Conservation (phyloP, 306 rosid genomes). For the Vachellia pachyceras region DNA sequence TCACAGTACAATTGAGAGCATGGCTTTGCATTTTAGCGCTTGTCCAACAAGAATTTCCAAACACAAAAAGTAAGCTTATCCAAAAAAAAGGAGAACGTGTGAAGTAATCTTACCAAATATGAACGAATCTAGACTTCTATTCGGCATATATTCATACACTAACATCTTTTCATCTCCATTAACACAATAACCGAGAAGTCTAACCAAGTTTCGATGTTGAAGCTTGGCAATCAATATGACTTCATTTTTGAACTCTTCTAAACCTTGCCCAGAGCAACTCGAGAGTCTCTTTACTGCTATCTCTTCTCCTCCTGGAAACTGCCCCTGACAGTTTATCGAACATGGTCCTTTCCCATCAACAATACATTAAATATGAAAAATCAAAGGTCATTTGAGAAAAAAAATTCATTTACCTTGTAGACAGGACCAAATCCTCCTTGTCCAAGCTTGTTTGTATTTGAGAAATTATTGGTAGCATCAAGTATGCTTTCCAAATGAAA, state of each 20-base stretch:
- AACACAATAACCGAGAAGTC: constrained; percentile 78
- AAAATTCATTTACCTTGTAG: constrained; percentile 55
- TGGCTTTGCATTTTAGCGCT: constrained; percentile 25
- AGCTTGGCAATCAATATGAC: constrained; percentile 81
- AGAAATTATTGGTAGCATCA: constrained; percentile 61
- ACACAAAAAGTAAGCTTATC: neutral
- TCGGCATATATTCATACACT: constrained; percentile 78
- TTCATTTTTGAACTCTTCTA: constrained; percentile 78
- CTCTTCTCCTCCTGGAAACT: constrained; percentile 66
- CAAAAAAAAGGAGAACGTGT: neutral
- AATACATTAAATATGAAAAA: constrained; percentile 13
- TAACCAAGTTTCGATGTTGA: constrained; percentile 78
- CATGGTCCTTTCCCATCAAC: constrained; percentile 2
- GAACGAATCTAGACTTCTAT: constrained; percentile 75
- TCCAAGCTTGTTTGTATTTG: constrained; percentile 74
- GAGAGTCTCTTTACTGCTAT: constrained; percentile 84
- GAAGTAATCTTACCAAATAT: constrained; percentile 64
- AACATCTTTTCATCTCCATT: constrained; percentile 85
- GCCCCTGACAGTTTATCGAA: constrained; percentile 51
- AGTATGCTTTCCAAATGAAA: constrained; percentile 68
- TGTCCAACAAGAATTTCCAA: neutral
- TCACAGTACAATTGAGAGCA: constrained; percentile 34
- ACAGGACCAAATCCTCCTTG: constrained; percentile 85
- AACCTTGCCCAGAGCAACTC: constrained; percentile 82
- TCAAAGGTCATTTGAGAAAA: neutral